These are phyloP conservation scores for Macrophomina phaseolina DNA, from an alignment of 2,329 filamentous ascomycete species.

Conservation along the genomic window DNA sequence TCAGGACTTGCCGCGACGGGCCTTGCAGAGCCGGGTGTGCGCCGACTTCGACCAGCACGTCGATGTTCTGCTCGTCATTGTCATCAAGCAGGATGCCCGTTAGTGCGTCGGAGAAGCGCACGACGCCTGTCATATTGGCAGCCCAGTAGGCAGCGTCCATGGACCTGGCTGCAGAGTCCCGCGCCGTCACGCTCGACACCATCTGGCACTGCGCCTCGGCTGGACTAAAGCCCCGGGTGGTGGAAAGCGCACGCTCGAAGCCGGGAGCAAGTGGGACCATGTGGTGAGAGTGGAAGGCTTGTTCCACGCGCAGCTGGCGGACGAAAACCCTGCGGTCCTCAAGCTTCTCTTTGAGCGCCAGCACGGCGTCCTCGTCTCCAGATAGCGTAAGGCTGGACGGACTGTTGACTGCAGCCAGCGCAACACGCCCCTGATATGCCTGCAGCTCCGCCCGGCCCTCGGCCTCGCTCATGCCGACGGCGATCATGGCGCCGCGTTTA, in stretches of 20 bases:
- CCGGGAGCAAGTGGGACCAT: constrained; percentile 25
- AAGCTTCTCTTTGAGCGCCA: constrained; percentile 16
- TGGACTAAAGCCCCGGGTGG: background rate
- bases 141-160: constrained; percentile 49
- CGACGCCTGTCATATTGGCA: constrained; percentile 53
- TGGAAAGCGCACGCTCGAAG: background rate
- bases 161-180: constrained; percentile 21
- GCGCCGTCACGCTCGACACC: background rate
- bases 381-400: constrained; percentile 31
- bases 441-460: constrained; percentile 8
- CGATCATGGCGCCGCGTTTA: constrained; percentile 42
- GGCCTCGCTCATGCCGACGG: constrained; percentile 29
- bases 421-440: constrained; percentile 32
- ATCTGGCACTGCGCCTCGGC: background rate
- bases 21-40: constrained; percentile 54
- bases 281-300: constrained; percentile 33
- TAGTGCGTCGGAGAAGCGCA: constrained; percentile 44
- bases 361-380: constrained; percentile 32
- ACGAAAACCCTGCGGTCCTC: constrained; percentile 28
- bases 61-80: constrained; percentile 33
- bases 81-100: constrained; percentile 35
- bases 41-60: constrained; percentile 51
- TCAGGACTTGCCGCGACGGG: constrained; percentile 44
- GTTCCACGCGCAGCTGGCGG: constrained; percentile 29
- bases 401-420: constrained; percentile 36